phyloP scores from a whole-genome alignment of 2,329 filamentous ascomycete genomes.

The Metarhizium album region DNA sequence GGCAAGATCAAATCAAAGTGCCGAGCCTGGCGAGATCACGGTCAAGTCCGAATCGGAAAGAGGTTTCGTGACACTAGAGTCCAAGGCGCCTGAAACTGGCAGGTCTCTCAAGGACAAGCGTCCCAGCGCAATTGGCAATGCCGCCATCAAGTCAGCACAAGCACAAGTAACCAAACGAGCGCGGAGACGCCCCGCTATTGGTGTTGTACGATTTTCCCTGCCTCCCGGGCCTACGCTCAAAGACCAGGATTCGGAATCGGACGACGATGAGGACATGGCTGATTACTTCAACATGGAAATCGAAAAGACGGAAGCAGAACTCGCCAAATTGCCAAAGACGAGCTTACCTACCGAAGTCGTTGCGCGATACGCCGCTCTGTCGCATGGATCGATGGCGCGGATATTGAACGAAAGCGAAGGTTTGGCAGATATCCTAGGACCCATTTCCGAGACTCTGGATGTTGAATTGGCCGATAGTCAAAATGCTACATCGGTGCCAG shows the following conservation, averaged over 20 bases:
- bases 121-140: not conserved
- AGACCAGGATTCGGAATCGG: conserved; percentile 33
- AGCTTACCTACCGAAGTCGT: conserved; percentile 30
- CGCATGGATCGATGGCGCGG: conserved; percentile 37
- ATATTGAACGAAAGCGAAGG: conserved; percentile 35
- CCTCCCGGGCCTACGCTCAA: conserved; percentile 24
- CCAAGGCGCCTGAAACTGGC: not conserved
- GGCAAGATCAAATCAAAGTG: conserved; percentile 29
- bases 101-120: not conserved
- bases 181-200: conserved; percentile 19
- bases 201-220: conserved; percentile 27
- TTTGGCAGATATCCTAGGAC: conserved; percentile 31
- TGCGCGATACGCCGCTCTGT: conserved; percentile 34
- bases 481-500: not conserved
- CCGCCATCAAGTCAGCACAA: not conserved
- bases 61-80: not conserved
- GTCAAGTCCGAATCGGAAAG: conserved; percentile 28
- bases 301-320: conserved; percentile 36
- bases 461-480: not conserved
- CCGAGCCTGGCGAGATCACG: conserved; percentile 36
- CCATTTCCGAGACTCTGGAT: conserved; percentile 12
- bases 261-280: conserved; percentile 49
- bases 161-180: conserved; percentile 10
- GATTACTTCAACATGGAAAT: conserved; percentile 46
- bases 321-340: conserved; percentile 34